Percentiles rank a stretch among this genome's conserved stretches.
These are phyloP conservation scores for Phyllosticta capitalensis DNA, from an alignment of 2,329 filamentous ascomycete genomes.

Conservation along the genomic window DNA sequence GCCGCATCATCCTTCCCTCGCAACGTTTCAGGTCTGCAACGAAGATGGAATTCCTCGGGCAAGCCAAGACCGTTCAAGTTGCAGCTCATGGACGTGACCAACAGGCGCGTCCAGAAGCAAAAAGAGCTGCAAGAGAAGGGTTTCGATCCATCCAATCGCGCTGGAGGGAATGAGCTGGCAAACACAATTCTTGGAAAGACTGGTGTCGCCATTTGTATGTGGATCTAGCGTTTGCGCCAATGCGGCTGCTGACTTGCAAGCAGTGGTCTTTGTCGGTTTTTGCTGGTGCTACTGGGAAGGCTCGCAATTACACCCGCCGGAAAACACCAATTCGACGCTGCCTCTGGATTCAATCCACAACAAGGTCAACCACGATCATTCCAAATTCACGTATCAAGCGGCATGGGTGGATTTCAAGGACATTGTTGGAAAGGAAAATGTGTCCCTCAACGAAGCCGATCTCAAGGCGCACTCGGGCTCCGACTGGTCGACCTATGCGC, in stretches of 20 bases:
- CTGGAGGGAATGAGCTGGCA: neutral
- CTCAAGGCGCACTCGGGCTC: constrained; percentile 50
- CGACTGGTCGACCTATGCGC: constrained; percentile 51
- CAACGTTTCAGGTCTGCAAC: neutral
- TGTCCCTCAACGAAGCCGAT: constrained; percentile 48
- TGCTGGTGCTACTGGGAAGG: constrained; percentile 48
- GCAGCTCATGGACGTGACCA: neutral
- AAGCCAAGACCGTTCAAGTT: neutral
- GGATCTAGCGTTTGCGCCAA: neutral
- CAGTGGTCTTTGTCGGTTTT: constrained; percentile 44
- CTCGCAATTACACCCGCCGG: constrained; percentile 37
- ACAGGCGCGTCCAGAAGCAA: neutral
- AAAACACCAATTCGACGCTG: constrained; percentile 46
- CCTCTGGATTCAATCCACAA: constrained; percentile 39
- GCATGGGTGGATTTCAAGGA: constrained; percentile 55
- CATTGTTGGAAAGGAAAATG: constrained; percentile 53
- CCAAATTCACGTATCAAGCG: constrained; percentile 49
- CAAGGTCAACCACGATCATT: constrained; percentile 46
- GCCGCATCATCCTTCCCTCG: neutral
- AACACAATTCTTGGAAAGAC: neutral
- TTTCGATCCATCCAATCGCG: neutral
- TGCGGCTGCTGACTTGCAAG: neutral
- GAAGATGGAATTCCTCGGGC: neutral
- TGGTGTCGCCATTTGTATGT: neutral
- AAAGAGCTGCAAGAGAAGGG: neutral